Conservation (phyloP, 257 asterid species). For the Cordia subcordata region DNA sequence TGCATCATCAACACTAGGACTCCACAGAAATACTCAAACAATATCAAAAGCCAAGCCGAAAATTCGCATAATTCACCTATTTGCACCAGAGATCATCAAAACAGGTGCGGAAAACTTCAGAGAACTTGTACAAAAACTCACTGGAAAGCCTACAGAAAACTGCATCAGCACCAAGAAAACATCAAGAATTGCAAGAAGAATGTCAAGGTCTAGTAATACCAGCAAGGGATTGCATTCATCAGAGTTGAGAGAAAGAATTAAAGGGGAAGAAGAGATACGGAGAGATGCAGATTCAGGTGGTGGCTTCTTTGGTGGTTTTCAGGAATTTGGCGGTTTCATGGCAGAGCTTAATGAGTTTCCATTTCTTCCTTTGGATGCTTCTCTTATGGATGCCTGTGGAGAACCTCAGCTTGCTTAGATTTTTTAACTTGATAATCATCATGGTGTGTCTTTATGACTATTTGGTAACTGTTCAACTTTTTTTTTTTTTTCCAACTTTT, state of each 20-base stretch:
- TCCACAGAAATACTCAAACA: constrained; percentile 53
- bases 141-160: constrained; percentile 64
- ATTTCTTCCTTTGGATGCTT: constrained; percentile 29
- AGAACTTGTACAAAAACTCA: constrained; percentile 80
- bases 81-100: constrained; percentile 86
- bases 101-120: constrained; percentile 69
- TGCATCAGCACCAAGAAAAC: constrained; percentile 6
- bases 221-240: constrained; percentile 13
- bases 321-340: constrained; percentile 57
- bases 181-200: constrained; percentile 1
- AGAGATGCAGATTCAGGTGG: constrained; percentile 54
- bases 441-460: constrained; percentile 7
- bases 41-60: constrained; percentile 64
- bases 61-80: constrained; percentile 84
- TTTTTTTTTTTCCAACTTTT: neutral
- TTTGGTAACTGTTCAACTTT: too few relatives aligned
- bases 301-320: constrained; percentile 60
- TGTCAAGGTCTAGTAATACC: neutral
- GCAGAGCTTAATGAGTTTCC: constrained; percentile 50
- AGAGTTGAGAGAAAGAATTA: constrained; percentile 38
- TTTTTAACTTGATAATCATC: constrained; percentile 5
- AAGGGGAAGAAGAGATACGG: constrained; percentile 87
- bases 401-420: constrained; percentile 33
- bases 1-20: constrained; percentile 24
- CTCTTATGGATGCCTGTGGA: constrained; percentile 33